Percentiles rank a stretch among this genome's conserved stretches.
These are phyloP conservation scores for Mycena sanguinolenta DNA, from an alignment of 768 basidiomycete genomes.

Conservation along the genomic window DNA sequence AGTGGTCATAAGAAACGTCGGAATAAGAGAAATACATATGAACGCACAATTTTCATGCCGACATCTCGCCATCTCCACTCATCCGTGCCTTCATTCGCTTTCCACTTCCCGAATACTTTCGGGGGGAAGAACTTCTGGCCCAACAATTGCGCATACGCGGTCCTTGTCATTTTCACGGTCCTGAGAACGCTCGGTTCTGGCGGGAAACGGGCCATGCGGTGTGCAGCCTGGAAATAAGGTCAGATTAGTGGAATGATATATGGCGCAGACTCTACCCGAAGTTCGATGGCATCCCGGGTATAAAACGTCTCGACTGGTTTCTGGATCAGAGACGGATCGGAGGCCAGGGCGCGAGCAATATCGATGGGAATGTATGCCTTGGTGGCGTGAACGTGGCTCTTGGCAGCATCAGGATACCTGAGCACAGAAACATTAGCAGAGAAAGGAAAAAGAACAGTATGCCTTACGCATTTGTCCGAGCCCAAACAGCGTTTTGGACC, in stretches of 20 bases:
- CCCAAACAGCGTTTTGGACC: constrained; percentile 79
- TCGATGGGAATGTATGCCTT: constrained; percentile 86
- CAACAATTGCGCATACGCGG: constrained; percentile 92
- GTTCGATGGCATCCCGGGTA: constrained; percentile 90
- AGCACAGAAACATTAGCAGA: constrained; percentile 16
- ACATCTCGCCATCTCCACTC: constrained; percentile 87
- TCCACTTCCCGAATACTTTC: constrained; percentile 85
- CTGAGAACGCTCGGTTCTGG: constrained; percentile 74
- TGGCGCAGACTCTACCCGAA: constrained; percentile 70
- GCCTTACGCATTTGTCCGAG: constrained; percentile 73
- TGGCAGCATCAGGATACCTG: constrained; percentile 80
- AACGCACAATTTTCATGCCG: constrained; percentile 91
- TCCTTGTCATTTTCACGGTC: constrained; percentile 84
- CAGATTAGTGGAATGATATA: neutral
- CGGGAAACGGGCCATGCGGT: constrained; percentile 92
- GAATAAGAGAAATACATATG: constrained; percentile 10
- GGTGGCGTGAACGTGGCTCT: constrained; percentile 80
- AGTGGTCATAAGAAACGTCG: neutral
- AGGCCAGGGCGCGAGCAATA: constrained; percentile 78
- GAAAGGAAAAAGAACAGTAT: neutral
- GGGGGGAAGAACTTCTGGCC: constrained; percentile 95
- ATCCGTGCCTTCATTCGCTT: constrained; percentile 70
- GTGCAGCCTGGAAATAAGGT: constrained; percentile 71
- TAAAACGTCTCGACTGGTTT: constrained; percentile 94
- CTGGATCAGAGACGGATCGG: constrained; percentile 80